A percentile compares a stretch with the other conserved stretches of the same genome.
These are phyloP conservation scores for Colletotrichum sp. DNA, from an alignment of 2,329 filamentous ascomycete species.

Conservation along the genomic window DNA sequence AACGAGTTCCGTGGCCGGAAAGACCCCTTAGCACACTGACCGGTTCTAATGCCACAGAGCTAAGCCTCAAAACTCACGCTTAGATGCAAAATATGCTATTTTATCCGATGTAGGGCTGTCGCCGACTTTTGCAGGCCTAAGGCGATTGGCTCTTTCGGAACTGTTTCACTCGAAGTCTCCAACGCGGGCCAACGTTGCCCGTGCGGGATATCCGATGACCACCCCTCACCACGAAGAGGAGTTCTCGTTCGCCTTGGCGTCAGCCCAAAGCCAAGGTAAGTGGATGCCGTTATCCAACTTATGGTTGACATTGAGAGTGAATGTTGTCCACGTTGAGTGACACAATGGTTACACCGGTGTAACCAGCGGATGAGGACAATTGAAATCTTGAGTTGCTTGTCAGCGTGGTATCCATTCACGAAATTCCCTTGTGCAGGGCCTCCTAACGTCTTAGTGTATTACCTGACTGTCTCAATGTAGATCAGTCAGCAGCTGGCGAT, in stretches of 20 bases:
- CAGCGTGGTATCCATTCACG: not conserved
- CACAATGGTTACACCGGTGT: not conserved
- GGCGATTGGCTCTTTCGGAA: not conserved
- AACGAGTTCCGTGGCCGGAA: not conserved
- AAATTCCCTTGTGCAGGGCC: not conserved
- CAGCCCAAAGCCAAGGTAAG: not conserved
- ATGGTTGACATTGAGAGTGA: not conserved
- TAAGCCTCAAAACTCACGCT: not conserved
- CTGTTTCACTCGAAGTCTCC: not conserved
- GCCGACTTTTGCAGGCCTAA: not conserved
- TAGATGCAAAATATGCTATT: not conserved
- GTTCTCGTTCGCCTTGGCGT: not conserved
- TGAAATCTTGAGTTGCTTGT: not conserved
- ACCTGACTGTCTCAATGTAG: not conserved
- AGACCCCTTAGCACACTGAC: not conserved
- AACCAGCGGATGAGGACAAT: not conserved
- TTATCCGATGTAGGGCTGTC: not conserved
- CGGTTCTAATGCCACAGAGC: not conserved
- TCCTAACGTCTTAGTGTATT: rapidly evolving
- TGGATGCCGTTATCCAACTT: not conserved
- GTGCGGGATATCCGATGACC: not conserved
- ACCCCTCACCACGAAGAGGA: not conserved
- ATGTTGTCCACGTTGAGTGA: not conserved
- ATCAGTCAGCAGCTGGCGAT: not conserved
- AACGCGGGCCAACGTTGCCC: not conserved